Evolutionary conservation across 805 yeast species (phyloP).

Genomic region (Grigorovia jiainica): DNA sequence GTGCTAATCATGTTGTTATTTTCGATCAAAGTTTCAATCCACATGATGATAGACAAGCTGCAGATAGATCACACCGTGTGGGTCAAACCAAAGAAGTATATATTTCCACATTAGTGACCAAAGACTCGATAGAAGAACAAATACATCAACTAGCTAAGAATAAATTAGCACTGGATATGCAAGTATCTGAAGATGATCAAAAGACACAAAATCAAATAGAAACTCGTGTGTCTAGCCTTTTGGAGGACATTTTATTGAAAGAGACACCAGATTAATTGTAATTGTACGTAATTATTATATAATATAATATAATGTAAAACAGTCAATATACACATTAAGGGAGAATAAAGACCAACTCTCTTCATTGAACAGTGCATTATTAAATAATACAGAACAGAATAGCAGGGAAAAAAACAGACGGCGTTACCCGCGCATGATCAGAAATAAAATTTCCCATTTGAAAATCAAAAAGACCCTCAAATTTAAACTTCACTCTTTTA

Average conservation of each 20-base stretch:
- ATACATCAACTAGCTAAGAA: conserved; percentile 80
- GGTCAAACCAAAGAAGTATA: conserved; percentile 83
- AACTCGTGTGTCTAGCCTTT: conserved; percentile 42
- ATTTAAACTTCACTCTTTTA: too few species aligned
- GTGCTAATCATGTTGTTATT: conserved; percentile 86
- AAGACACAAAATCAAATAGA: conserved; percentile 35
- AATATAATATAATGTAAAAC: too few species aligned
- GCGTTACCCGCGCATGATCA: too few species aligned
- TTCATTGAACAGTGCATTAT: too few species aligned
- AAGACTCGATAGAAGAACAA: conserved; percentile 79
- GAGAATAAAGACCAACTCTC: too few species aligned
- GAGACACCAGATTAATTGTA: not conserved
- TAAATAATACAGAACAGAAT: too few species aligned
- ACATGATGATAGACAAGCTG: conserved; percentile 97
- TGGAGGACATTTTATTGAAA: conserved; percentile 28
- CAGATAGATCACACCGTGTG: conserved; percentile 95
- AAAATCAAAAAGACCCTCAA: too few species aligned
- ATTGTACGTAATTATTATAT: not conserved
- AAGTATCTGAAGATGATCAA: conserved; percentile 36
- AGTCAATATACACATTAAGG: too few species aligned
- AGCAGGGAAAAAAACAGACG: too few species aligned
- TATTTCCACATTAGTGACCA: conserved; percentile 66
- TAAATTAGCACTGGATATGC: conserved; percentile 71
- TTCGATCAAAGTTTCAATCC: conserved; percentile 95
- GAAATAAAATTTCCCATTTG: too few species aligned